These are phyloP conservation scores for Corynascus novoguineensis DNA, from an alignment of 495 filamentous ascomycete genomes.

Conservation along the genomic window DNA sequence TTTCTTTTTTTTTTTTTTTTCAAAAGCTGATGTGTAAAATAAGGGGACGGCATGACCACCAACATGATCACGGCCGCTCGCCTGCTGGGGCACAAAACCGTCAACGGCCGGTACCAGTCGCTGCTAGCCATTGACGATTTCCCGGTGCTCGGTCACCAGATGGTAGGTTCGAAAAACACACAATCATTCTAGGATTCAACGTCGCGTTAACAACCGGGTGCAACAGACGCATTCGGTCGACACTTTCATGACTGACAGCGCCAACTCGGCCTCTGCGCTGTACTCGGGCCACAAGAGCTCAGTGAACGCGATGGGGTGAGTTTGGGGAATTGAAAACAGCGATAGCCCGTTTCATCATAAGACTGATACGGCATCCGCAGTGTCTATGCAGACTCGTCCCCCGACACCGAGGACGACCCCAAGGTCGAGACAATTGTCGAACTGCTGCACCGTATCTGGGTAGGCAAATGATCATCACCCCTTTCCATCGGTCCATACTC, in stretches of 20 bases:
- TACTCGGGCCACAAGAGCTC: slow-evolving; percentile 71
- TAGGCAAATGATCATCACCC: slow-evolving; percentile 27
- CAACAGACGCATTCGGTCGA: slow-evolving; percentile 60
- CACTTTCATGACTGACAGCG: slow-evolving; percentile 70
- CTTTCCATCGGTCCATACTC: too few species aligned
- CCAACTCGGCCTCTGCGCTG: slow-evolving; percentile 67
- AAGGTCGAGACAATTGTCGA: slow-evolving; percentile 75
- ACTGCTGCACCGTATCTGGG: slow-evolving; percentile 57
- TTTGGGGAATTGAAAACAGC: background rate
- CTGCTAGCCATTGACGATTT: slow-evolving; percentile 65
- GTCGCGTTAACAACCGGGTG: background rate
- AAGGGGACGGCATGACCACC: slow-evolving; percentile 70
- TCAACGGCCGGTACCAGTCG: slow-evolving; percentile 69
- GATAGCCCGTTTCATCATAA: too few species aligned
- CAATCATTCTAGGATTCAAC: background rate
- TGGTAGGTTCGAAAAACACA: slow-evolving; percentile 32
- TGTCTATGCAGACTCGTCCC: slow-evolving; percentile 65
- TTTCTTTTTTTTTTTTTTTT: too few species aligned
- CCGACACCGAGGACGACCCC: slow-evolving; percentile 62
- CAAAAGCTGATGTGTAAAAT: too few species aligned
- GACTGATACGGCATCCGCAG: slow-evolving; percentile 15
- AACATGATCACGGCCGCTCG: slow-evolving; percentile 72
- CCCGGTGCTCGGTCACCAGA: slow-evolving; percentile 64
- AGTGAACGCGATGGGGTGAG: slow-evolving; percentile 61
- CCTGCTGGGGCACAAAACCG: slow-evolving; percentile 63